These are phyloP conservation scores for Termitomyces sp. DNA, from an alignment of 768 basidiomycete genomes.

Conservation along the genomic window DNA sequence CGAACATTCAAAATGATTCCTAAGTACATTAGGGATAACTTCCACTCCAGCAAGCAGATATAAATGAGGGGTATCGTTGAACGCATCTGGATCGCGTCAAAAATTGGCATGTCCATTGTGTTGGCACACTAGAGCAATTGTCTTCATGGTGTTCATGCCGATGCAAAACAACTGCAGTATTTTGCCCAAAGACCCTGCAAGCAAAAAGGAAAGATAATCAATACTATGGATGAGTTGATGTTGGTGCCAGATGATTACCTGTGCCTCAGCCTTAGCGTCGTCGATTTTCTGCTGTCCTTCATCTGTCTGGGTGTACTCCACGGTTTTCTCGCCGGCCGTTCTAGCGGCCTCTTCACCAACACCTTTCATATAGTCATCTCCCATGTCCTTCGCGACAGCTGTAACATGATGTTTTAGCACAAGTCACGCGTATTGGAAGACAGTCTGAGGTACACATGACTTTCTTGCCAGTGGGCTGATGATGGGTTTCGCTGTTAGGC, in stretches of 20 bases:
- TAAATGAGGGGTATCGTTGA: not conserved
- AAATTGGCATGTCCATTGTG: not conserved
- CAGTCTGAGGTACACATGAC: conserved; percentile 6
- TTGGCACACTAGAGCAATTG: not conserved
- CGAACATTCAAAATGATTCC: not conserved
- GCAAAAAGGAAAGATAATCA: not conserved
- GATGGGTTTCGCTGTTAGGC: not conserved
- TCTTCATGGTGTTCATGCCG: conserved; percentile 1
- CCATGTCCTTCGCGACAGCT: conserved; percentile 16
- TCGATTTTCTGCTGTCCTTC: conserved; percentile 22
- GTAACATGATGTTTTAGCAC: not conserved
- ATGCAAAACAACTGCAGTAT: conserved; percentile 24
- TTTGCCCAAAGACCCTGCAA: conserved; percentile 25
- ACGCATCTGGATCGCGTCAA: not conserved
- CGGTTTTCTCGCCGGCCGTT: conserved; percentile 17
- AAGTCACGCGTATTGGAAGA: not conserved
- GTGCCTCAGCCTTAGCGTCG: conserved; percentile 25
- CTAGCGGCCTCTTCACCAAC: conserved; percentile 22
- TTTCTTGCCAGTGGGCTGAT: conserved; percentile 10
- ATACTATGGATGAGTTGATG: not conserved
- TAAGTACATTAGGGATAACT: not conserved
- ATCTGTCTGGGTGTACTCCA: conserved; percentile 21
- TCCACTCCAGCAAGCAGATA: not conserved
- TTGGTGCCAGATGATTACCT: conserved; percentile 14
- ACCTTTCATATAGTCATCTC: conserved; percentile 18